These are phyloP conservation scores for Diutina sp. DNA, from an alignment of 1,139 yeast genomes.

Conservation along the genomic window DNA sequence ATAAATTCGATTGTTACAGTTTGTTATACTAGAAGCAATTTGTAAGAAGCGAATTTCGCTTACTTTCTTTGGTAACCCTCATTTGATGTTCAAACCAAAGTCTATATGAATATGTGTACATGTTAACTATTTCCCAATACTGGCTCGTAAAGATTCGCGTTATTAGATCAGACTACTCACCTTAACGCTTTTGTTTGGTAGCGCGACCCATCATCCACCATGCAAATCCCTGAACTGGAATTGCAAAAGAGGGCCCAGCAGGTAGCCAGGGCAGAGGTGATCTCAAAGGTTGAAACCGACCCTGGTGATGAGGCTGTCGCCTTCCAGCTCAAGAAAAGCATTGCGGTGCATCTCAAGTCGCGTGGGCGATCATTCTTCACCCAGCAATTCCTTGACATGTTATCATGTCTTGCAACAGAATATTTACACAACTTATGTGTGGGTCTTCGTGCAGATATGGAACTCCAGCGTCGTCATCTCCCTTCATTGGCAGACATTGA, in stretches of 20 bases:
- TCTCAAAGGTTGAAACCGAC: not conserved
- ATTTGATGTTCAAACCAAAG: no score
- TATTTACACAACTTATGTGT: constrained; percentile 36
- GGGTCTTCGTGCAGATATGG: constrained; percentile 40
- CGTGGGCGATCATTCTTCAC: constrained; percentile 15
- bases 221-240: not conserved
- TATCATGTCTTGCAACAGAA: constrained; percentile 33
- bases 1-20: no score
- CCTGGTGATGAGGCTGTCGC: not conserved
- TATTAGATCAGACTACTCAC: not conserved
- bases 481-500: constrained; percentile 51
- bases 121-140: no score
- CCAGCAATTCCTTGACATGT: constrained; percentile 30
- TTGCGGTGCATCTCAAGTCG: constrained; percentile 1
- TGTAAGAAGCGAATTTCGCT: no score
- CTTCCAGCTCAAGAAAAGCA: not conserved
- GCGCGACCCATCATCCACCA: not conserved
- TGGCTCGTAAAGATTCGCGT: not conserved
- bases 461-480: constrained; percentile 52
- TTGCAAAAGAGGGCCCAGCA: not conserved
- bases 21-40: no score
- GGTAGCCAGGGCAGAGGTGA: not conserved
- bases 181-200: not conserved
- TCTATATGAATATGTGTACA: no score
- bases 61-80: no score